Percentiles rank a stretch among this genome's conserved stretches.
Evolutionary conservation across 768 basidiomycete species (phyloP).

Genomic region (Hygrophoropsis aurantiaca): DNA sequence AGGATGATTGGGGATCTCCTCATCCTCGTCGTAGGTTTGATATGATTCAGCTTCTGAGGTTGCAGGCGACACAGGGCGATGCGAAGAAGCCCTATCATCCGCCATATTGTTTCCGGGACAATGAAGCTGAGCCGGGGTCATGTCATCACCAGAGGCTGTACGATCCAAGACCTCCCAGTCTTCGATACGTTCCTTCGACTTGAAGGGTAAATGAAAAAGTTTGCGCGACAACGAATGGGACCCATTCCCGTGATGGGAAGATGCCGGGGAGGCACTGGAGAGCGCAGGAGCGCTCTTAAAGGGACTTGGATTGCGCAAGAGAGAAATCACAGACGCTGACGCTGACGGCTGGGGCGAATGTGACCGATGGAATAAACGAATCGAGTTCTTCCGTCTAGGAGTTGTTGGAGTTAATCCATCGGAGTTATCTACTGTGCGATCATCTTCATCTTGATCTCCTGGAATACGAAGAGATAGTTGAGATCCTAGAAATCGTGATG

Average conservation of each 20-base stretch:
- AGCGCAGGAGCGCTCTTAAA: constrained; percentile 34
- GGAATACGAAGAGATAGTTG: constrained; percentile 33
- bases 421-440: constrained; percentile 28
- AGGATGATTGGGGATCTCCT: too few species aligned
- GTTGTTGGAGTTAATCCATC: constrained; percentile 31
- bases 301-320: constrained; percentile 33
- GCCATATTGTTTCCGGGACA: too few species aligned
- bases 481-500: constrained; percentile 32
- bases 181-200: constrained; percentile 34
- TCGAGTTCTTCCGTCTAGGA: constrained; percentile 30
- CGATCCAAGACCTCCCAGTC: constrained; percentile 33
- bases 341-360: constrained; percentile 33
- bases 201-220: constrained; percentile 27
- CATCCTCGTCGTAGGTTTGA: too few species aligned
- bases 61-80: too few species aligned
- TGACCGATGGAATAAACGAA: constrained; percentile 31
- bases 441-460: constrained; percentile 29
- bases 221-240: constrained; percentile 28
- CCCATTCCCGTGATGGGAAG: constrained; percentile 17
- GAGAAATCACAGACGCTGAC: constrained; percentile 33
- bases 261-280: constrained; percentile 26
- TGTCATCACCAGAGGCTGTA: constrained; percentile 25
- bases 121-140: constrained; percentile 14
- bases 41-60: too few species aligned
- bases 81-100: too few species aligned